These are phyloP conservation scores for Rhipidocladum racemiflorum DNA, from an alignment of 176 grass and related monocot genomes.

Conservation along the genomic window DNA sequence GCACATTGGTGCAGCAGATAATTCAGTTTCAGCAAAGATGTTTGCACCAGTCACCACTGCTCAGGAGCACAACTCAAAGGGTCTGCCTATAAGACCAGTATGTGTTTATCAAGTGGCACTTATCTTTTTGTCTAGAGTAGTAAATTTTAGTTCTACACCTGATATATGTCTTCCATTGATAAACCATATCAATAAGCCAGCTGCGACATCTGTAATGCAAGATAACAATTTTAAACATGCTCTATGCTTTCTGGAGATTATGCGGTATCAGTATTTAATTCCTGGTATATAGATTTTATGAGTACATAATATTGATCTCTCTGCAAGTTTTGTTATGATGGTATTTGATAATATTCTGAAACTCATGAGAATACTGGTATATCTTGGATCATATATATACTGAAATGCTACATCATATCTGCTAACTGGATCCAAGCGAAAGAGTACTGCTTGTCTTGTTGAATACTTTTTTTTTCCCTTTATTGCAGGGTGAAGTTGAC, in stretches of 20 bases:
- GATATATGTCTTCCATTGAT: not conserved
- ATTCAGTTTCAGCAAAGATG: conserved; percentile 42
- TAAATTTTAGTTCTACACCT: conserved; percentile 25
- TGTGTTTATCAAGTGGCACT: conserved; percentile 23
- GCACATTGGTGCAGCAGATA: conserved; percentile 20
- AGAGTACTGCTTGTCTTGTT: conserved; percentile 8
- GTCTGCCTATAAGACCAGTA: conserved; percentile 80
- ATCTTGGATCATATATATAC: not conserved
- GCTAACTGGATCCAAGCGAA: conserved; percentile 1
- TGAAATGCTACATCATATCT: not conserved
- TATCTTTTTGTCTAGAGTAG: not conserved
- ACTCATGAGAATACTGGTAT: not conserved
- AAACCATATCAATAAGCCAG: not conserved
- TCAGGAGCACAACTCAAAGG: conserved; percentile 68
- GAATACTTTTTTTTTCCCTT: conserved; percentile 10
- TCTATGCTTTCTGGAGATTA: conserved; percentile 10
- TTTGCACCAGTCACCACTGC: conserved; percentile 26
- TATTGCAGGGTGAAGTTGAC: conserved; percentile 78
- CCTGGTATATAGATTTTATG: not conserved
- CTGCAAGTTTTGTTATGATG: not conserved
- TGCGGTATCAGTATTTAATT: conserved; percentile 11
- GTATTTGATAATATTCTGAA: not conserved
- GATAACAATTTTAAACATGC: not conserved
- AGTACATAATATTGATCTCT: not conserved
- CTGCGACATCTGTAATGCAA: not conserved